Evolutionary conservation across 2,329 filamentous ascomycete genomes (phyloP).

Genomic region (Diaporthe sp.): DNA sequence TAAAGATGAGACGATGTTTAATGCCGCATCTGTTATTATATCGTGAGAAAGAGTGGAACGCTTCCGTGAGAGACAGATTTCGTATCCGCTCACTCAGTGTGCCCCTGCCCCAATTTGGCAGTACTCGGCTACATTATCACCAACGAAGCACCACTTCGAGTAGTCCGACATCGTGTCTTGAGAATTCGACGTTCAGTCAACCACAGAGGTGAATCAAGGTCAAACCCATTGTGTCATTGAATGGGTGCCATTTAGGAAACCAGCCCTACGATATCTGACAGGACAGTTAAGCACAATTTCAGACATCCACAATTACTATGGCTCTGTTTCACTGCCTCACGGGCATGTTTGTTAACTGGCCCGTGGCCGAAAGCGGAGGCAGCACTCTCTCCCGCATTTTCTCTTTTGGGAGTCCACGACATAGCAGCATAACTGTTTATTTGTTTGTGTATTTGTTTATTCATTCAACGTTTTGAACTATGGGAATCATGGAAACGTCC

Average conservation of each 20-base stretch:
- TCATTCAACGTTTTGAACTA: neutral
- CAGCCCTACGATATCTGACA: neutral
- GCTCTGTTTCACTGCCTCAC: neutral
- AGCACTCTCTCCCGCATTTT: too few relatives aligned
- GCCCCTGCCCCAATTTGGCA: neutral
- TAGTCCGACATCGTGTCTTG: neutral
- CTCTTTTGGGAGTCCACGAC: neutral
- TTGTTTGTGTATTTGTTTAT: neutral
- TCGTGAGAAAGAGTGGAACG: neutral
- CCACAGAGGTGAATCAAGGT: neutral
- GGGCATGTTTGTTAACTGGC: too few relatives aligned
- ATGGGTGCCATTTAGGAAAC: neutral
- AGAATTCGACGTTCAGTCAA: neutral
- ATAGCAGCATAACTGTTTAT: neutral
- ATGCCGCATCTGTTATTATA: neutral
- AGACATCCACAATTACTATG: too few relatives aligned
- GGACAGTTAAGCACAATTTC: neutral
- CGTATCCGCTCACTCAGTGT: too few relatives aligned
- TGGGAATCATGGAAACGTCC: constrained; percentile 6
- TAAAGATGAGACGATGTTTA: constrained; percentile 4
- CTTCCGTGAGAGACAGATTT: neutral
- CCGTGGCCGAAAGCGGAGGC: too few relatives aligned
- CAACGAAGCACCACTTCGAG: neutral
- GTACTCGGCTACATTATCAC: neutral
- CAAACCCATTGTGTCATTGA: neutral